phyloP scores from a whole-genome alignment of 176 grass and related monocot genomes.

The Pontederia crassipes region DNA sequence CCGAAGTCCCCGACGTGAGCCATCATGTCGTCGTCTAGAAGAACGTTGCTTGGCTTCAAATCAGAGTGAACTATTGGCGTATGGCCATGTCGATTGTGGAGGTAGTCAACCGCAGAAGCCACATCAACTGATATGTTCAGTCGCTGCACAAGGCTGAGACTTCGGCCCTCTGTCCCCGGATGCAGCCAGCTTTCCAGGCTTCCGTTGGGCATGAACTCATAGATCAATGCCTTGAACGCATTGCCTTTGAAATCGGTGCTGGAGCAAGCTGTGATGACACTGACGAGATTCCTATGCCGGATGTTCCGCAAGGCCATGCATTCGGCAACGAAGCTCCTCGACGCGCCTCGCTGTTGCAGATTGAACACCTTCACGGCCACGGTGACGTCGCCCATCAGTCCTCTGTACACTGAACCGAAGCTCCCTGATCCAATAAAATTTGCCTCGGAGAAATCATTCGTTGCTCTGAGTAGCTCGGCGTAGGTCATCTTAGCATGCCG shows the following conservation, averaged over 20 bases:
- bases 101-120: slow-evolving; percentile 31
- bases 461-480: slow-evolving; percentile 35
- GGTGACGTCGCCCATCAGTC: slow-evolving; percentile 16
- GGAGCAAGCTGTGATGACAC: slow-evolving; percentile 39
- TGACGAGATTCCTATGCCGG: slow-evolving; percentile 47
- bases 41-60: slow-evolving; percentile 41
- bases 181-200: slow-evolving; percentile 47
- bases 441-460: slow-evolving; percentile 28
- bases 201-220: slow-evolving; percentile 37
- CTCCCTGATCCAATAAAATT: slow-evolving; percentile 41
- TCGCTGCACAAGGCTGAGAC: slow-evolving; percentile 17
- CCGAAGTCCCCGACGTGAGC: slow-evolving; percentile 40
- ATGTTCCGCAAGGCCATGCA: slow-evolving; percentile 35
- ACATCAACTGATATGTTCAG: slow-evolving; percentile 37
- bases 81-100: slow-evolving; percentile 29
- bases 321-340: slow-evolving; percentile 52
- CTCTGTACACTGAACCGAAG: slow-evolving; percentile 35
- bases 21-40: slow-evolving; percentile 28
- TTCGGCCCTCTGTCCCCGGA: not conserved
- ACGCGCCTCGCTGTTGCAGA: slow-evolving; percentile 32
- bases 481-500: slow-evolving; percentile 30
- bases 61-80: slow-evolving; percentile 41
- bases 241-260: slow-evolving; percentile 32
- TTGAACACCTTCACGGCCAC: slow-evolving; percentile 50
- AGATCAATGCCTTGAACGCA: slow-evolving; percentile 48